Evolutionary conservation across 306 rosid species (phyloP), one percentile per base, ranked within the genome.

Genomic region (Prunus armeniaca): DNA sequence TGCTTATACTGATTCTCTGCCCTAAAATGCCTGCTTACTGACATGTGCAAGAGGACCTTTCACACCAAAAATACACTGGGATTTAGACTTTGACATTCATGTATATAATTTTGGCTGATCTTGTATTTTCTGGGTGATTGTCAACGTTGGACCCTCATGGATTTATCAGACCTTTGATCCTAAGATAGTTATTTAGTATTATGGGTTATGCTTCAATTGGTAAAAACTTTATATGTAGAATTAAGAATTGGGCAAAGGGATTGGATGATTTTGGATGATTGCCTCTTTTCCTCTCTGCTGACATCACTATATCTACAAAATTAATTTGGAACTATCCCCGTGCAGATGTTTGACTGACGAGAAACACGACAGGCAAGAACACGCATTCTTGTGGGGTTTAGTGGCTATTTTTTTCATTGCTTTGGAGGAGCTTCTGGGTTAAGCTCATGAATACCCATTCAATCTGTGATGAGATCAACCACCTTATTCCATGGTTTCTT

Each of bases 271-370:
- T 74, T 38, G 32, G 56, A 15, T 74, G 57, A 65, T 30, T 62
- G 56, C 47, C 27, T 6, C 20, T 41, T 54, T 12, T 56, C 41
- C 1, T 5, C 45, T 55, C 65, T 27, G 47, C 64, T 56, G 25
- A 78, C 38, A 27, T 50, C 12, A 58, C 18, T 28, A 49, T 30
- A 20, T 4, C 7, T 68, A 15, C 69, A 25, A 71, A 63, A 56
- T 78, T 86, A 80, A 79, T 82, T 20, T 65, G 50, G 46, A 9
- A 67, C 1, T 45, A 75, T 70, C 73, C 85, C 63, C 51, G 75
- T 91, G 91, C 93, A 91, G 99, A 81, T 88, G 97, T 89, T 83
- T 95, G 90, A 92, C 75, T 20, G 73, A 43, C 25, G 78, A 60
- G 70, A 83, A 67, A 76, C 71, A 71, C 46, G 56, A 73, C 76